Evolutionary conservation across 2,329 filamentous ascomycete species (phyloP).

Genomic region (Colletotrichum abscissum): DNA sequence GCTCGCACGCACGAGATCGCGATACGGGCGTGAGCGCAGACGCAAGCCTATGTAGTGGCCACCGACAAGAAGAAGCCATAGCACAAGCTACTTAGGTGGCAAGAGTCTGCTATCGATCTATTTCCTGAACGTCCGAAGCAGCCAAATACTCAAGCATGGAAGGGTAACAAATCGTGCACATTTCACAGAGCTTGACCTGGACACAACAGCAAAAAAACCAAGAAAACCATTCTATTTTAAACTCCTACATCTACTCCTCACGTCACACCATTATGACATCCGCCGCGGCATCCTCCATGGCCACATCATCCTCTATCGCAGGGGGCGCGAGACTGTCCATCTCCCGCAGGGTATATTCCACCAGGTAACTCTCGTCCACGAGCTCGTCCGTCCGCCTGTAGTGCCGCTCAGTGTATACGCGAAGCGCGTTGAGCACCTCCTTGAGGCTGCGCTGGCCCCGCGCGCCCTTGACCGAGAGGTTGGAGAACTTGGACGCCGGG

Average conservation of each 20-base stretch:
- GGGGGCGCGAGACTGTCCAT: slow-evolving; percentile 82
- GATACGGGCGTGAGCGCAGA: no score
- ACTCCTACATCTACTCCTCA: background rate
- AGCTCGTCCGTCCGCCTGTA: slow-evolving; percentile 91
- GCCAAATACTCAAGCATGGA: no score
- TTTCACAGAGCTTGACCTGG: no score
- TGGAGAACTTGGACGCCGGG: slow-evolving; percentile 80
- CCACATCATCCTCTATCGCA: slow-evolving; percentile 46
- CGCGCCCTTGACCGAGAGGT: slow-evolving; percentile 70
- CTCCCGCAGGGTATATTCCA: slow-evolving; percentile 92
- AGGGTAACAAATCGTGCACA: no score
- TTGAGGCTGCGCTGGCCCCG: slow-evolving; percentile 75
- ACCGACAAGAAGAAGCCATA: no score
- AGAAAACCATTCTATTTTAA: background rate
- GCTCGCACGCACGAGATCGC: no score
- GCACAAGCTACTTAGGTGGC: no score
- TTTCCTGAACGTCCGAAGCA: no score
- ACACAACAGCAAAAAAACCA: no score
- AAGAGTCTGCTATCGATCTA: no score
- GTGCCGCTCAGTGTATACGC: slow-evolving; percentile 92
- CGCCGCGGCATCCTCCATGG: slow-evolving; percentile 41
- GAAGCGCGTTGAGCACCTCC: slow-evolving; percentile 88
- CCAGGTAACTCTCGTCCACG: slow-evolving; percentile 91
- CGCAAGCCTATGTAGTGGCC: no score
- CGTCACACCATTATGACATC: slow-evolving; percentile 54